Conservation (phyloP, 768 basidiomycete species). For the Pleurotus pulmonarius region DNA sequence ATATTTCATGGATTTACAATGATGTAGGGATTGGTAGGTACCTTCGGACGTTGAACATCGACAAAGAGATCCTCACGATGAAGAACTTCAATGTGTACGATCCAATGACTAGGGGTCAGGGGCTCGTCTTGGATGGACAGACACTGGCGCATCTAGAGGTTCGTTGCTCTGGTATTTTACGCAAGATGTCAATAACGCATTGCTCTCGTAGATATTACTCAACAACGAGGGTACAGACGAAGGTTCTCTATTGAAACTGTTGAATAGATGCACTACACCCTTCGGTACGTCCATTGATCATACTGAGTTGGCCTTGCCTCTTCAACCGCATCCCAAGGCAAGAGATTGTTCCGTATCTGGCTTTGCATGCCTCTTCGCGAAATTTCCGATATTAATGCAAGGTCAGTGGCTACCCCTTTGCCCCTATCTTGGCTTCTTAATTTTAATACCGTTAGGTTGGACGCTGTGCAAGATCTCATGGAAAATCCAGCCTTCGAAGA, state of each 20-base stretch:
- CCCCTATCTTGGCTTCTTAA: constrained; percentile 11
- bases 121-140: constrained; percentile 88
- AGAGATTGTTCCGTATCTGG: constrained; percentile 96
- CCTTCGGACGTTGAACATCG: constrained; percentile 90
- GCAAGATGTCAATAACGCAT: background rate
- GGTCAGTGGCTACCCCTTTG: constrained; percentile 38
- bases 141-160: constrained; percentile 95
- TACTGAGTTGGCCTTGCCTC: constrained; percentile 1
- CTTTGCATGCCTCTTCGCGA: constrained; percentile 87
- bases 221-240: constrained; percentile 95
- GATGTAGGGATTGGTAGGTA: constrained; percentile 45
- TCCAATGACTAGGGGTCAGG: constrained; percentile 88
- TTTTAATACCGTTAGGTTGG: constrained; percentile 52
- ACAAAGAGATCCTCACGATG: constrained; percentile 92
- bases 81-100: constrained; percentile 98
- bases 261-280: constrained; percentile 85
- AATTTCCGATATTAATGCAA: constrained; percentile 80
- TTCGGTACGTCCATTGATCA: constrained; percentile 56
- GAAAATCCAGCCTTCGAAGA: constrained; percentile 72
- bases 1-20: background rate
- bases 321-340: constrained; percentile 46
- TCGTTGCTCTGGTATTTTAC: background rate
- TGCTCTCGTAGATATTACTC: constrained; percentile 58
- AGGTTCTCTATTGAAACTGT: constrained; percentile 79
- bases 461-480: constrained; percentile 92